phyloP scores from a whole-genome alignment of 176 grass and related monocot genomes.

The Metroxylon sagu region DNA sequence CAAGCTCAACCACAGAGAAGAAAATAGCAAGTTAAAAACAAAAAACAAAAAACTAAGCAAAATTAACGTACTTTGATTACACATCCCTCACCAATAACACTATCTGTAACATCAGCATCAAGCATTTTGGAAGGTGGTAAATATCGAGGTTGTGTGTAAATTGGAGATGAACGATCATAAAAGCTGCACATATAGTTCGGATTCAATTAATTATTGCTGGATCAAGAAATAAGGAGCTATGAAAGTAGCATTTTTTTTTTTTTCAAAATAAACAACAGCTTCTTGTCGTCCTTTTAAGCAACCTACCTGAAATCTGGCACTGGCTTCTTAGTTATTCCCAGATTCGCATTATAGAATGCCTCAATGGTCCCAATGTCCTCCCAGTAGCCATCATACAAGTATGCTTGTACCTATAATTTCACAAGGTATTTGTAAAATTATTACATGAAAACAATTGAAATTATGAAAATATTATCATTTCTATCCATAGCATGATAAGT shows the following conservation, averaged over 20 bases:
- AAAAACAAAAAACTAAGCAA: constrained; percentile 15
- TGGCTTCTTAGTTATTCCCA: constrained; percentile 94
- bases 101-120: constrained; percentile 76
- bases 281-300: background rate
- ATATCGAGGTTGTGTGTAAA: constrained; percentile 87
- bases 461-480: no score
- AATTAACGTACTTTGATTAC: constrained; percentile 76
- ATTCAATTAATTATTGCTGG: constrained; percentile 15
- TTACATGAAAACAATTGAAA: no score
- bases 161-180: constrained; percentile 82
- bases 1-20: background rate
- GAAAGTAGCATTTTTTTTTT: background rate
- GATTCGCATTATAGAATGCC: constrained; percentile 45
- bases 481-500: no score
- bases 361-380: constrained; percentile 33
- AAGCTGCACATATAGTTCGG: constrained; percentile 47
- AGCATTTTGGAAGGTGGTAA: constrained; percentile 96
- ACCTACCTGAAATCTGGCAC: constrained; percentile 87
- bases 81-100: constrained; percentile 95
- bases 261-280: background rate
- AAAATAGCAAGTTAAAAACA: background rate
- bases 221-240: constrained; percentile 8
- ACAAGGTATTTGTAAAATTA: no score
- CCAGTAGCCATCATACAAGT: constrained; percentile 96
- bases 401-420: constrained; percentile 74